Percentiles rank a stretch among this genome's conserved stretches.
Conservation (phyloP, 176 grass and related monocot genomes). For the Oryza meridionalis region DNA sequence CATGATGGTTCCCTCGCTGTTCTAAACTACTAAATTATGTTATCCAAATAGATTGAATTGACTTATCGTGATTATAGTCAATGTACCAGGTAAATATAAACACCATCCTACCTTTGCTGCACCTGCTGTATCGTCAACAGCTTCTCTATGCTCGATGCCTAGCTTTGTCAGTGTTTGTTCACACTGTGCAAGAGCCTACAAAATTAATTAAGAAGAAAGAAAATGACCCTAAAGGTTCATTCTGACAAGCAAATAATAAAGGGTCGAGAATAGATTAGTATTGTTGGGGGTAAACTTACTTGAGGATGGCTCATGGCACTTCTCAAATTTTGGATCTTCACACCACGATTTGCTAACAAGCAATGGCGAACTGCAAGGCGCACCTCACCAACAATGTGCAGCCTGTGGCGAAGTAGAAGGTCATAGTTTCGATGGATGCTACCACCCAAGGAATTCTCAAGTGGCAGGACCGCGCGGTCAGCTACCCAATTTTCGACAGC, state of each 20-base stretch:
- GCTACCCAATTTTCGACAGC: constrained; percentile 56
- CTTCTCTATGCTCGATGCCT: constrained; percentile 73
- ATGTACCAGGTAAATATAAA: neutral
- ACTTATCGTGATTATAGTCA: neutral
- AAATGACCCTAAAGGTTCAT: neutral
- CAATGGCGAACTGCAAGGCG: constrained; percentile 66
- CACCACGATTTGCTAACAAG: constrained; percentile 60
- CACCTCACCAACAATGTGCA: constrained; percentile 80
- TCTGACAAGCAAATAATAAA: neutral
- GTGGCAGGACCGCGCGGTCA: constrained; percentile 70
- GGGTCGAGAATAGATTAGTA: neutral
- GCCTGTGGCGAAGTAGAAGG: constrained; percentile 68
- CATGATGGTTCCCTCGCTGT: neutral
- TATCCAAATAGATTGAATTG: neutral
- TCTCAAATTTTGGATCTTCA: constrained; percentile 53
- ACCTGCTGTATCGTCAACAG: constrained; percentile 88
- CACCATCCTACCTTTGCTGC: constrained; percentile 56
- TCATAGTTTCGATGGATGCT: constrained; percentile 92
- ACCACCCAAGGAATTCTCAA: constrained; percentile 80
- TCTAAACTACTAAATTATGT: neutral
- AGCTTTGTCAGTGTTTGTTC: constrained; percentile 75
- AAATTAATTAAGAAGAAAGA: neutral
- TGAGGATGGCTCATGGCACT: constrained; percentile 84
- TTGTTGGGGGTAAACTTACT: constrained; percentile 18
- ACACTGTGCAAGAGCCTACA: constrained; percentile 82